These are phyloP conservation scores for Yamadazyma pseudoaaseri DNA, from an alignment of 1,139 yeast genomes.

Conservation along the genomic window DNA sequence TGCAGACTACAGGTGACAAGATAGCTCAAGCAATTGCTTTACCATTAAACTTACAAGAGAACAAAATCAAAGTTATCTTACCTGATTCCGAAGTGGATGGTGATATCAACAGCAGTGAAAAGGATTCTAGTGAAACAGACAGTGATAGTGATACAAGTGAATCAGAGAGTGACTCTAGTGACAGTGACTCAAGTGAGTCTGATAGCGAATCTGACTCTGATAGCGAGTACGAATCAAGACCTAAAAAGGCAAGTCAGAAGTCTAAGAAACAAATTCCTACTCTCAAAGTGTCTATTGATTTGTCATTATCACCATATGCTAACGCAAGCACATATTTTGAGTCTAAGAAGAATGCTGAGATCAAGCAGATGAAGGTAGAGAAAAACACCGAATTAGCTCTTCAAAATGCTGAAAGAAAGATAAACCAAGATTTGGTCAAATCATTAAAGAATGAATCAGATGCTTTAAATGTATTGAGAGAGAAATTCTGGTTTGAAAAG, in stretches of 20 bases:
- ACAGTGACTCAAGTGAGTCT: constrained; percentile 25
- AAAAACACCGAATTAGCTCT: constrained; percentile 77
- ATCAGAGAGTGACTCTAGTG: constrained; percentile 14
- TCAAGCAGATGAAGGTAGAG: constrained; percentile 79
- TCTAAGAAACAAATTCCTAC: constrained; percentile 16
- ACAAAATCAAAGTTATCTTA: constrained; percentile 61
- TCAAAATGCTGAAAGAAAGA: constrained; percentile 79
- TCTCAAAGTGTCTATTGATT: constrained; percentile 60
- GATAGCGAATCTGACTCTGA: constrained; percentile 28
- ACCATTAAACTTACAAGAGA: constrained; percentile 71
- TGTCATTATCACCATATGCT: constrained; percentile 77
- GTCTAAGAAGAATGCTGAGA: constrained; percentile 70
- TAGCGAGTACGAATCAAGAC: constrained; percentile 28
- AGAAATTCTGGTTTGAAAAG: constrained; percentile 90
- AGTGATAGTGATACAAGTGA: constrained; percentile 27
- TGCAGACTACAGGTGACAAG: constrained; percentile 62
- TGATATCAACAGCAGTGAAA: constrained; percentile 13
- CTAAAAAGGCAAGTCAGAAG: constrained; percentile 8
- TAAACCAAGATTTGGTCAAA: constrained; percentile 68
- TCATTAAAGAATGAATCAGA: constrained; percentile 65
- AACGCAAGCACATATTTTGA: constrained; percentile 88
- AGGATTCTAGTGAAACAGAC: constrained; percentile 22
- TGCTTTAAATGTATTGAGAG: constrained; percentile 62
- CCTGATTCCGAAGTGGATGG: constrained; percentile 36
- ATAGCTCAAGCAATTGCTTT: constrained; percentile 62